These are phyloP conservation scores for Rhododendron henanense DNA, from an alignment of 148 eudicot genomes.

Conservation along the genomic window DNA sequence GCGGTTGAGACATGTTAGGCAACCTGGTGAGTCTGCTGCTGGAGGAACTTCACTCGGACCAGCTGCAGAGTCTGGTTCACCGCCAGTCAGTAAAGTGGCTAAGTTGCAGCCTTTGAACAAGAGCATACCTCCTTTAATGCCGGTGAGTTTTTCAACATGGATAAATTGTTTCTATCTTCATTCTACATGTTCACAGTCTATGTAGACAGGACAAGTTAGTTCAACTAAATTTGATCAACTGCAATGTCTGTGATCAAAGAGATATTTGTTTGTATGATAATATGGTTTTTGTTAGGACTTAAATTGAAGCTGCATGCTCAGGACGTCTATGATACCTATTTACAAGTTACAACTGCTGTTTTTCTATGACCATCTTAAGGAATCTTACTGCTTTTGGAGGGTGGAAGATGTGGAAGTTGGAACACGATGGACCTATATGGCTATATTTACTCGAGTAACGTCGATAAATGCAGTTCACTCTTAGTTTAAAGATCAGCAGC, in stretches of 20 bases:
- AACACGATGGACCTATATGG: not conserved
- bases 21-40: slow-evolving; percentile 58
- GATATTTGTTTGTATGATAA: not conserved
- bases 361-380: not conserved
- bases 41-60: slow-evolving; percentile 29
- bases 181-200: not conserved
- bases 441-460: not conserved
- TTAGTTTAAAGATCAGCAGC: not conserved
- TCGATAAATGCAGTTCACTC: not conserved
- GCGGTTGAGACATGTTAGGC: slow-evolving; percentile 72
- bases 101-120: slow-evolving; percentile 41
- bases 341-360: not conserved
- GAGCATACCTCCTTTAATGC: slow-evolving; percentile 32
- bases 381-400: not conserved
- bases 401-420: not conserved
- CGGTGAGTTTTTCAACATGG: slow-evolving; percentile 30
- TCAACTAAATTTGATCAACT: not conserved
- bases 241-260: not conserved
- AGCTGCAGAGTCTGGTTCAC: slow-evolving; percentile 43
- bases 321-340: not conserved
- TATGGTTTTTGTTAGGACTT: not conserved
- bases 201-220: not conserved
- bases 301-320: not conserved
- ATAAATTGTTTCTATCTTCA: not conserved
- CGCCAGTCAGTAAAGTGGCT: slow-evolving; percentile 41